Percentiles rank a stretch among this genome's conserved stretches.
These are phyloP conservation scores for Henckelia pumila DNA, from an alignment of 257 asterid genomes.

Conservation along the genomic window DNA sequence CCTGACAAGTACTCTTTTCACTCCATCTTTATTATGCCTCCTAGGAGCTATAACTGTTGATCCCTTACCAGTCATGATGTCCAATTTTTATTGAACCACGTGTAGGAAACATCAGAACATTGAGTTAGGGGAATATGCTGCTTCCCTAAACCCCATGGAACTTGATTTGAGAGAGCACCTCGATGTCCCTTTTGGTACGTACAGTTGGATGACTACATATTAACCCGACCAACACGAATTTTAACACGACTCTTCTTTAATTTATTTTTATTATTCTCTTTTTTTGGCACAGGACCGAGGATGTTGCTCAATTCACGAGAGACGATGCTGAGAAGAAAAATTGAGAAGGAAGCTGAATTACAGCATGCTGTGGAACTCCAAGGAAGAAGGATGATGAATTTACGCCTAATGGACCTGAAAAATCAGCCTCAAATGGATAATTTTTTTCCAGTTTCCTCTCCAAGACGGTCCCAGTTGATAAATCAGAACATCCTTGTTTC, in stretches of 20 bases:
- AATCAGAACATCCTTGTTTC: slow-evolving; percentile 36
- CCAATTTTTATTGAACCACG: slow-evolving; percentile 10
- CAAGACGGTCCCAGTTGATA: slow-evolving; percentile 43
- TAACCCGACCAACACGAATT: background rate
- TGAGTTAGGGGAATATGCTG: slow-evolving; percentile 62
- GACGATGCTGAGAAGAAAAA: slow-evolving; percentile 62
- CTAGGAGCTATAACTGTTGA: background rate
- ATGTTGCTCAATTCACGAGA: slow-evolving; percentile 64
- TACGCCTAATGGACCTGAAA: slow-evolving; percentile 68
- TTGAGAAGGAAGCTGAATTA: slow-evolving; percentile 74
- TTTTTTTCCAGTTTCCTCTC: slow-evolving; percentile 39
- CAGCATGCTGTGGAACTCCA: slow-evolving; percentile 81
- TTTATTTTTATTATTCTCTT: no score
- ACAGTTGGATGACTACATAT: background rate
- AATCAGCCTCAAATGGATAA: slow-evolving; percentile 45
- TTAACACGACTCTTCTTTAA: background rate
- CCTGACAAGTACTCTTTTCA: slow-evolving; percentile 53
- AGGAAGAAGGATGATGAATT: slow-evolving; percentile 67
- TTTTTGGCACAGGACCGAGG: slow-evolving; percentile 47
- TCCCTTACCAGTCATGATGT: background rate
- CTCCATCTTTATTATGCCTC: background rate
- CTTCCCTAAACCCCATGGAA: slow-evolving; percentile 65
- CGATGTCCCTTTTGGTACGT: slow-evolving; percentile 72
- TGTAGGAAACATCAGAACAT: slow-evolving; percentile 65
- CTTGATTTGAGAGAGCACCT: slow-evolving; percentile 63